A percentile compares a stretch with the other conserved stretches of the same genome.
Conservation (phyloP, 441 rosid genomes). For the Eruca vesicaria region DNA sequence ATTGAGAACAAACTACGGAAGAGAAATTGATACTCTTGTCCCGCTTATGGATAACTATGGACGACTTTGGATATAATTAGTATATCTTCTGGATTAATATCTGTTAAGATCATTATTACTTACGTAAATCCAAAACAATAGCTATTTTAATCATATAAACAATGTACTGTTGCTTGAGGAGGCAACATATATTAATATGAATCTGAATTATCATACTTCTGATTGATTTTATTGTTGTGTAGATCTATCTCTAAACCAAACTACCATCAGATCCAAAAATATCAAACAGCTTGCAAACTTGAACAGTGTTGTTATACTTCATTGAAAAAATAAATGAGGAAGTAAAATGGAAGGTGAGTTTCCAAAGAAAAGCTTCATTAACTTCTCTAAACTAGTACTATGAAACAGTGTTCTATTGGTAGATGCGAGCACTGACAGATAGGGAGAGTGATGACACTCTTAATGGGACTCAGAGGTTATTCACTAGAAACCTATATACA, state of each 20-base stretch:
- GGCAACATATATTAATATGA: background rate
- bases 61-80: slow-evolving; percentile 17
- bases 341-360: slow-evolving; percentile 16
- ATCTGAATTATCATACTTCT: slow-evolving; percentile 18
- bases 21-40: slow-evolving; percentile 20
- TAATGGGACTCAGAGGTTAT: slow-evolving; percentile 32
- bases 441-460: slow-evolving; percentile 18
- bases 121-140: slow-evolving; percentile 22
- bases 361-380: slow-evolving; percentile 29
- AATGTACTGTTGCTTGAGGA: slow-evolving; percentile 14
- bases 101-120: slow-evolving; percentile 16
- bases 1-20: slow-evolving; percentile 28
- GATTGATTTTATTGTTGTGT: slow-evolving; percentile 1
- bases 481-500: slow-evolving; percentile 26
- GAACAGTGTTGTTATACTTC: slow-evolving; percentile 12
- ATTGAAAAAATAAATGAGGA: slow-evolving; percentile 12
- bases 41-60: slow-evolving; percentile 23
- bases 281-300: slow-evolving; percentile 23
- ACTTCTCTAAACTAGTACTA: slow-evolving; percentile 21
- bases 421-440: slow-evolving; percentile 26
- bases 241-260: slow-evolving; percentile 22
- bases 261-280: slow-evolving; percentile 24
- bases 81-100: slow-evolving; percentile 19
- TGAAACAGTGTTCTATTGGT: slow-evolving; percentile 26
- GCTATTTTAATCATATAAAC: slow-evolving; percentile 9